Evolutionary conservation across 306 rosid species (phyloP).

Genomic region (Acmispon strigosus): DNA sequence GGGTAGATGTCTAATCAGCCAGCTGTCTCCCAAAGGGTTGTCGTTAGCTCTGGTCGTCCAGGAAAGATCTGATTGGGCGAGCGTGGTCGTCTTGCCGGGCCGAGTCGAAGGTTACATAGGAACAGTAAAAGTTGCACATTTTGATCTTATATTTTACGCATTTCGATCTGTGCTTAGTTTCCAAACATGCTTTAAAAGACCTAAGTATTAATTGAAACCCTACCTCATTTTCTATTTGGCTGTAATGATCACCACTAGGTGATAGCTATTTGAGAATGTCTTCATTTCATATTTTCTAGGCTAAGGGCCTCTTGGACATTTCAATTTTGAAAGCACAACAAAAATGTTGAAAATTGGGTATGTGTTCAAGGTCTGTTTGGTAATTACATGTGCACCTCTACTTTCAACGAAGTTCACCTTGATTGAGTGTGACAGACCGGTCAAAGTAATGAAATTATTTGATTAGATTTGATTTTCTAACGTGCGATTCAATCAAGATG

Average conservation of each 20-base stretch:
- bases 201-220: too few species aligned
- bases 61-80: too few species aligned
- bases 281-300: neutral
- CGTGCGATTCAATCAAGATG: slow-evolving; percentile 39
- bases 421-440: slow-evolving; percentile 66
- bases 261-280: neutral
- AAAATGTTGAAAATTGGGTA: neutral
- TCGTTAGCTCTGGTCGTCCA: too few species aligned
- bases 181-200: too few species aligned
- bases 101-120: too few species aligned
- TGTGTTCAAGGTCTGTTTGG: slow-evolving; percentile 23
- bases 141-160: too few species aligned
- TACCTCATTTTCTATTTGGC: too few species aligned
- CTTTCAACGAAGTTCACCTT: slow-evolving; percentile 67
- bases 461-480: slow-evolving; percentile 8
- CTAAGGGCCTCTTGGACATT: slow-evolving; percentile 17
- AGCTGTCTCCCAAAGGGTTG: too few species aligned
- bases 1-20: too few species aligned
- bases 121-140: too few species aligned
- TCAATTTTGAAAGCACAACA: neutral
- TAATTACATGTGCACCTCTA: slow-evolving; percentile 20
- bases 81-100: too few species aligned
- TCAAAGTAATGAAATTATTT: slow-evolving; percentile 53
- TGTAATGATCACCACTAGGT: neutral
- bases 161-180: too few species aligned